phyloP scores from a whole-genome alignment of 163 green algal genomes.

The Coccomyxa subellipsoidea region DNA sequence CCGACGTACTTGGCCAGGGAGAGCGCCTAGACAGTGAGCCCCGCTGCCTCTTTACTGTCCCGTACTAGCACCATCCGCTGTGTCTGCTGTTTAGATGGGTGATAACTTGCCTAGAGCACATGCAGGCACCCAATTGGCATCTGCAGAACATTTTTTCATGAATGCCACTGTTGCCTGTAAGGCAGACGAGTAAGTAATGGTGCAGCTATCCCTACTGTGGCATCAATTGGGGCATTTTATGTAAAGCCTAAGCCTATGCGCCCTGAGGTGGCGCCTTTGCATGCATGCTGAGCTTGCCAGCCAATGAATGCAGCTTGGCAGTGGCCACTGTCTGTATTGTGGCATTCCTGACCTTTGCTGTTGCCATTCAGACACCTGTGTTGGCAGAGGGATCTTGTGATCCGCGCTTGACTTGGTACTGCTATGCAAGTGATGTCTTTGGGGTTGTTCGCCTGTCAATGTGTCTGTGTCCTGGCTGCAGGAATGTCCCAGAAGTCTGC shows the following conservation, averaged over 20 bases:
- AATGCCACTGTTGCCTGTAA: background rate
- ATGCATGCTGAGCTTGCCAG: background rate
- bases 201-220: background rate
- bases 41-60: background rate
- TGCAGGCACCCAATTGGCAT: too few relatives aligned
- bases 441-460: too few relatives aligned
- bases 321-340: background rate
- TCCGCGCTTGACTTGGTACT: too few relatives aligned
- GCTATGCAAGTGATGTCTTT: too few relatives aligned
- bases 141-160: background rate
- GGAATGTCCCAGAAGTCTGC: constrained; percentile 81
- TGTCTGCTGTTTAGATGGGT: background rate
- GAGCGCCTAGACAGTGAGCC: constrained; percentile 90
- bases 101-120: too few relatives aligned
- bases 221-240: too few relatives aligned
- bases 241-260: background rate
- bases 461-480: constrained; percentile 33
- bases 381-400: too few relatives aligned
- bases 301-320: background rate
- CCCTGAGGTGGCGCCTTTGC: background rate
- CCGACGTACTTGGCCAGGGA: constrained; percentile 95
- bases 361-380: too few relatives aligned
- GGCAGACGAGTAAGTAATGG: background rate
- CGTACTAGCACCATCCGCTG: background rate
- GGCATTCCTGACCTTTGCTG: too few relatives aligned